Conservation (phyloP, 257 asterid genomes). For the Nicotiana otophora region DNA sequence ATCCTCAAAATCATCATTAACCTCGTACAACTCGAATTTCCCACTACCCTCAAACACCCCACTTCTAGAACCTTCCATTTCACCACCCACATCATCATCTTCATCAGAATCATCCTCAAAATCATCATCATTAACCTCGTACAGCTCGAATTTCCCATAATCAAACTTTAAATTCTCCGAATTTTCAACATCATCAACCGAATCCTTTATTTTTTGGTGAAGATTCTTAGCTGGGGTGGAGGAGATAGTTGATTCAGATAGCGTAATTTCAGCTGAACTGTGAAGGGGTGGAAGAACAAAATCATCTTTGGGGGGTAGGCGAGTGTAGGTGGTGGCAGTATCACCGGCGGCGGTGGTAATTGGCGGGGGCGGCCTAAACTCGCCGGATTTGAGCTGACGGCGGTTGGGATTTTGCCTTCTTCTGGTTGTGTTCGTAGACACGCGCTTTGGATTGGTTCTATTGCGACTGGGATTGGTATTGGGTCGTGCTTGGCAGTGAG, state of each 20-base stretch:
- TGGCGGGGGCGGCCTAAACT: constrained; percentile 24
- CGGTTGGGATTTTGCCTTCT: constrained; percentile 20
- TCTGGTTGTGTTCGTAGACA: constrained; percentile 1
- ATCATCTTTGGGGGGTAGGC: constrained; percentile 80
- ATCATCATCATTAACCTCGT: constrained; percentile 56
- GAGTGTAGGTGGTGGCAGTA: constrained; percentile 76
- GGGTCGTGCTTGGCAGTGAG: constrained; percentile 18
- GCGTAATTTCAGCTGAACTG: constrained; percentile 36
- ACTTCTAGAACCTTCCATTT: constrained; percentile 13
- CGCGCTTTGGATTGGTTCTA: constrained; percentile 9
- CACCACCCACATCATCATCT: constrained; percentile 26
- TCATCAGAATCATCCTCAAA: constrained; percentile 40
- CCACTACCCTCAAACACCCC: constrained; percentile 30
- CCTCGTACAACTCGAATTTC: constrained; percentile 62
- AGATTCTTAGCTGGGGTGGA: not conserved
- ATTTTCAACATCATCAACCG: constrained; percentile 16
- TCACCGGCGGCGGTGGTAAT: constrained; percentile 45
- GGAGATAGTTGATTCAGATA: constrained; percentile 29
- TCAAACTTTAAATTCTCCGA: constrained; percentile 27
- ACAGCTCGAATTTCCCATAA: constrained; percentile 60
- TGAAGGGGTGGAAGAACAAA: constrained; percentile 20
- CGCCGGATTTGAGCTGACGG: constrained; percentile 35
- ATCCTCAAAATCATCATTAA: constrained; percentile 48
- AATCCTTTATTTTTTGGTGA: not conserved
- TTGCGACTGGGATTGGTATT: constrained; percentile 16